A percentile compares a stretch with the other conserved stretches of the same genome.
Conservation (phyloP, 2,329 filamentous ascomycete genomes). For the Penicillium sp. region DNA sequence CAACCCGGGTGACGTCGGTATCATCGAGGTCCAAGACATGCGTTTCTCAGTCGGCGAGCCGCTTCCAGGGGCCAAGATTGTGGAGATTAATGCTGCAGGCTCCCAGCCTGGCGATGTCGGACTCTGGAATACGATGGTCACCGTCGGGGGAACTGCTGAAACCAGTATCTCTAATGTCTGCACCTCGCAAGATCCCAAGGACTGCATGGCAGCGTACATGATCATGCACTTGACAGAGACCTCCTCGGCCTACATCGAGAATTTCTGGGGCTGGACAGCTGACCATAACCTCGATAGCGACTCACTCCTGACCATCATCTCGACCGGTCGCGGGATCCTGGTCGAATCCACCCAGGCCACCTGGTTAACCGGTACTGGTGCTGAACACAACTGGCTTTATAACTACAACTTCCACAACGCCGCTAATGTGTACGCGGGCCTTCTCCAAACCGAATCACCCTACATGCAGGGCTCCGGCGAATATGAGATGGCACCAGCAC, state of each 20-base stretch:
- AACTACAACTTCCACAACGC: constrained; percentile 49
- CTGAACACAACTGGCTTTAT: constrained; percentile 50
- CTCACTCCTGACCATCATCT: constrained; percentile 31
- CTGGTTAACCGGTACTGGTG: constrained; percentile 49
- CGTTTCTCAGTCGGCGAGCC: constrained; percentile 51
- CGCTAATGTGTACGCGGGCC: constrained; percentile 42
- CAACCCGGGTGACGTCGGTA: constrained; percentile 48
- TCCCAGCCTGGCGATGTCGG: constrained; percentile 49
- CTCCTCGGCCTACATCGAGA: constrained; percentile 55
- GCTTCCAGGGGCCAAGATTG: constrained; percentile 44
- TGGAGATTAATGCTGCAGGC: constrained; percentile 55
- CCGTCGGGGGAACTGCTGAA: constrained; percentile 48
- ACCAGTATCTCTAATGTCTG: constrained; percentile 43
- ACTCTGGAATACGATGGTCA: constrained; percentile 49
- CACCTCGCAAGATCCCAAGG: constrained; percentile 31
- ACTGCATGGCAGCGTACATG: constrained; percentile 51
- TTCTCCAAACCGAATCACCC: constrained; percentile 35
- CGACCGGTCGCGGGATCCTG: constrained; percentile 43
- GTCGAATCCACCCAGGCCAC: constrained; percentile 43
- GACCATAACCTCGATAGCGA: constrained; percentile 50
- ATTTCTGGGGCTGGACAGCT: constrained; percentile 52
- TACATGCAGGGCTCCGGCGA: constrained; percentile 36
- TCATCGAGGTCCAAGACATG: constrained; percentile 54
- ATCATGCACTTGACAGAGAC: constrained; percentile 52
- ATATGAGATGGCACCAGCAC: constrained; percentile 27